Evolutionary conservation across 179 eudicot genomes (phyloP).

Genomic region (Beta corolliflora): DNA sequence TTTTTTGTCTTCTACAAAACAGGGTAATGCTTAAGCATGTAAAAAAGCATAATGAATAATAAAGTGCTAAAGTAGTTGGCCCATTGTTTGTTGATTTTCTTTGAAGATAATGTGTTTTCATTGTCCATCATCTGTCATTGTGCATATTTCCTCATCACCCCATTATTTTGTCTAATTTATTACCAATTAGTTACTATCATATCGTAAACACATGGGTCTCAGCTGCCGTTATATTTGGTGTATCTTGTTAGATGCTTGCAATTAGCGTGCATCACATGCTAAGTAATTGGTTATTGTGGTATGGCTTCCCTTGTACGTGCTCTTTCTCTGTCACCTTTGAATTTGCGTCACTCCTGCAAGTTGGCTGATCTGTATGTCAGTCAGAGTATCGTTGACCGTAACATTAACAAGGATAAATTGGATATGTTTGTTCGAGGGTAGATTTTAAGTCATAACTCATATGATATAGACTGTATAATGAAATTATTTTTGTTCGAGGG

Average conservation of each 20-base stretch:
- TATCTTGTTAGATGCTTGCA: neutral
- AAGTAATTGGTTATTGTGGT: neutral
- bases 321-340: neutral
- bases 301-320: neutral
- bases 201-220: neutral
- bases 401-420: too few species aligned
- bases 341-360: neutral
- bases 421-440: too few species aligned
- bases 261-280: neutral
- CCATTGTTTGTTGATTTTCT: slow-evolving; percentile 17
- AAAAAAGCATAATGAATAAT: slow-evolving; percentile 3
- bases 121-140: slow-evolving; percentile 3
- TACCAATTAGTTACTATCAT: neutral
- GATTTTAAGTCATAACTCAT: too few species aligned
- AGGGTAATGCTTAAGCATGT: slow-evolving; percentile 2
- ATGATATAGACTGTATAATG: too few species aligned
- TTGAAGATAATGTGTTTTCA: neutral
- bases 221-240: neutral
- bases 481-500: too few species aligned
- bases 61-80: slow-evolving; percentile 20
- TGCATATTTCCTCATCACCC: neutral
- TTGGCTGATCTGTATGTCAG: neutral
- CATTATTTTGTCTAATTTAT: neutral
- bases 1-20: neutral
- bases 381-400: neutral